These are phyloP conservation scores for Bretschneidera sinensis DNA, from an alignment of 345 rosid species.

Conservation along the genomic window DNA sequence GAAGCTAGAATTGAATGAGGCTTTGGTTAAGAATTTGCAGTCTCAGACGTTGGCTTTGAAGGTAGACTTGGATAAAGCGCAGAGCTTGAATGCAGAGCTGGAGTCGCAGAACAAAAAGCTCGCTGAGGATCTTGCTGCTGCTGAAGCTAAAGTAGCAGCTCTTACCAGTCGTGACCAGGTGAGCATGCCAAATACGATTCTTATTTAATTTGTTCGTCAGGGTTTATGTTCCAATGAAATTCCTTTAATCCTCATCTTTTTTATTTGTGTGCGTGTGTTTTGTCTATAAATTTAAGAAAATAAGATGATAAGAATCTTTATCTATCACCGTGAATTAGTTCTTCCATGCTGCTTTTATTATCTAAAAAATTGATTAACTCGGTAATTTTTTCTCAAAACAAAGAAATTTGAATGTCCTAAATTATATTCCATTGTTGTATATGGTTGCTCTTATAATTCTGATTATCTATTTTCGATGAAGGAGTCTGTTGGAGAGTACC, in stretches of 20 bases:
- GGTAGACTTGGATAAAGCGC: slow-evolving; percentile 56
- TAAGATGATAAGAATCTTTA: too few relatives aligned
- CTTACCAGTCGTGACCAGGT: slow-evolving; percentile 41
- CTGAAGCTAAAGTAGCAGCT: slow-evolving; percentile 55
- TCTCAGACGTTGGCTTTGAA: slow-evolving; percentile 43
- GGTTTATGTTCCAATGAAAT: not conserved
- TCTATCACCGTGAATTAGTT: too few relatives aligned
- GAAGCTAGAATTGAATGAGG: slow-evolving; percentile 46
- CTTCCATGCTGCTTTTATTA: too few relatives aligned
- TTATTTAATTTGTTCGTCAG: too few relatives aligned
- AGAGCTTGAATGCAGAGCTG: slow-evolving; percentile 45
- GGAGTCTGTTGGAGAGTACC: slow-evolving; percentile 40
- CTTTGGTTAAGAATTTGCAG: slow-evolving; percentile 56
- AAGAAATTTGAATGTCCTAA: not conserved
- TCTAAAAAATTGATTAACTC: too few relatives aligned
- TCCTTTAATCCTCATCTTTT: not conserved
- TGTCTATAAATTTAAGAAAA: not conserved
- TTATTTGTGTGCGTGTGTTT: not conserved
- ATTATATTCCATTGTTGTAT: not conserved
- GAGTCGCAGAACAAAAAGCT: slow-evolving; percentile 53
- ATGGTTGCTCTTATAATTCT: too few relatives aligned
- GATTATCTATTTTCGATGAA: slow-evolving; percentile 12
- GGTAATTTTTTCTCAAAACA: slow-evolving; percentile 3
- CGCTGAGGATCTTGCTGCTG: slow-evolving; percentile 52
- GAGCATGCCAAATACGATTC: not conserved